Percentiles rank a stretch among this genome's conserved stretches.
Conservation (phyloP, 176 grass and related monocot species). For the Calamus simplicifolius region DNA sequence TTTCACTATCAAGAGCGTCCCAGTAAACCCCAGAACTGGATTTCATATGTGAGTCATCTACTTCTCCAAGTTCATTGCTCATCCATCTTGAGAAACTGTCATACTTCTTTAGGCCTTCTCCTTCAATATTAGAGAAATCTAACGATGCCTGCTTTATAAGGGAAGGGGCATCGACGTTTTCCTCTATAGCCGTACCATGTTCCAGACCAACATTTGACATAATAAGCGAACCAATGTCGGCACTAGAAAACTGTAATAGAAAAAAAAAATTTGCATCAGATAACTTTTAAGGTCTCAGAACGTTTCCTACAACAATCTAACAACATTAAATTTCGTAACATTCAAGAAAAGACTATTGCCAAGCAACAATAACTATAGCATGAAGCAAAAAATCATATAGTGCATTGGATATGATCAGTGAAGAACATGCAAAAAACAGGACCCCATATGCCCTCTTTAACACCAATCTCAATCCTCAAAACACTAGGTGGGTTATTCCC, state of each 20-base stretch:
- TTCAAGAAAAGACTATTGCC: not conserved
- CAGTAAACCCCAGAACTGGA: constrained; percentile 77
- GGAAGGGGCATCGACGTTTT: constrained; percentile 21
- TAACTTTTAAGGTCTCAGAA: no score
- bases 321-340: not conserved
- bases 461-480: no score
- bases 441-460: no score
- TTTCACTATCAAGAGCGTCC: constrained; percentile 52
- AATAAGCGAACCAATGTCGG: constrained; percentile 26
- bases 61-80: constrained; percentile 78
- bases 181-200: constrained; percentile 32
- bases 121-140: constrained; percentile 50
- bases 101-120: constrained; percentile 86
- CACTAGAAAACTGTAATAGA: constrained; percentile 34
- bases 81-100: constrained; percentile 98
- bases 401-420: no score
- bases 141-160: constrained; percentile 60
- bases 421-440: constrained; percentile 1
- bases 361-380: not conserved
- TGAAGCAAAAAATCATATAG: no score
- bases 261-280: not conserved
- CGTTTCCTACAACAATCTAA: no score
- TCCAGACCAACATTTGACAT: constrained; percentile 30
- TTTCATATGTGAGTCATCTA: constrained; percentile 70
- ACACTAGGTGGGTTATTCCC: no score